Evolutionary conservation across 768 basidiomycete genomes (phyloP), one percentile per base, ranked within the genome.

Genomic region (Hypholoma fasciculare): DNA sequence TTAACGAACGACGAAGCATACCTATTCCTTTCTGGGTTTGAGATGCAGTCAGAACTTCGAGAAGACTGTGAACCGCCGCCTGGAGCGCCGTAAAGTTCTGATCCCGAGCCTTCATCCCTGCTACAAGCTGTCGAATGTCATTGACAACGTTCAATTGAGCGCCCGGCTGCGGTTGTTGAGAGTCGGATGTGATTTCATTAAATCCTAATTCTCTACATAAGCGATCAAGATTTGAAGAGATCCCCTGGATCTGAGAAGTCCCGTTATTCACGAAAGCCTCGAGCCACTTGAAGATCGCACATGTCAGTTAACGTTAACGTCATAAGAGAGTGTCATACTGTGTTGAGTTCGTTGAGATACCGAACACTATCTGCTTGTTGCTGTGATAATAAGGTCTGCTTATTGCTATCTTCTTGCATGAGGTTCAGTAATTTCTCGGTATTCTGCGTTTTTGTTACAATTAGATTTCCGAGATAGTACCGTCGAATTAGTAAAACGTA

Each of bases 191-290:
- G 42, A 17, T 57, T n/a, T 58, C 19, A n/a, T 39, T 60, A 52
- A 71, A 68, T 1, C 85, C 85, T 4, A 91, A 71, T 20, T 81
- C 77, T 56, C 74, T 68, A 64, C 82, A 85, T 20, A 94, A 73
- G 23, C 81, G 78, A 37, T 89, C 83, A 1, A 93, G 74, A 50
- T 82, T 82, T 16, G 76, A 74, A 9, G 85, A 81, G 13, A 92
- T 76, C 37, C 75, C 73, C 64, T 88, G 82, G 20, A 91, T 86
- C 61, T 92, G 89, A 13, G 82, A 80, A 0, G 86, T 87, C n/a
- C 88, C 87, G 44, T 86, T 85, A 40, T 84, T 85, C 39, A 93
- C 90, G 68, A 94, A 93, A 2, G 84, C 75, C 63, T 94, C 93
- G 42, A 95, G 80, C 93, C 93, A 95, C 85, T 90, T 51, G n/a